Base-by-base conservation (phyloP, 2,329 filamentous ascomycete species). In the Ascochyta pisi region DNA sequence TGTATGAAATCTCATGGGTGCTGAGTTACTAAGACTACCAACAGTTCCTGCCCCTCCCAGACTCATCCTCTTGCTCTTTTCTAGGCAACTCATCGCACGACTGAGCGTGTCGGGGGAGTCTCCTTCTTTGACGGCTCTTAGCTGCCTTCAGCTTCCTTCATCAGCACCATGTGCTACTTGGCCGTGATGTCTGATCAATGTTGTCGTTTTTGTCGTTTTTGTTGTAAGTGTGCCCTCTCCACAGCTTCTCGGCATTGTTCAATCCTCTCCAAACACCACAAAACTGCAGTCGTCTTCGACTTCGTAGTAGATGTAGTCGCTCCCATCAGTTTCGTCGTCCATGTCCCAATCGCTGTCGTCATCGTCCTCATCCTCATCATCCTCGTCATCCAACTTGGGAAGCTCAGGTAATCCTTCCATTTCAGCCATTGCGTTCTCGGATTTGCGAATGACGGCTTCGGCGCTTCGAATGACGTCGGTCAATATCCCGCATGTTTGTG, bases 281-380 rank as follows among this genome's bases (percentile, higher is more conserved):
- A 64, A 69, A 44, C 54, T 66, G 16, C 59, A 49, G 29, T 65
- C 58, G 6, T 66, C 62, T 2, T 65, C 62, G 12, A 56, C 44
- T 23, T 67, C 60, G 31, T 61, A 64, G 33, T 57, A 61, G 13
- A 62, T 50, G 29, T 55, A 56, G 24, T 65, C 59, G 22, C 58
- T 57, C 15, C 54, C 58, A 7, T 52, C 52, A 4, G 35, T 48
- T 23, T 49, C 46, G 13, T 64, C 61, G 3, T 62, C 61, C 47
- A 52, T 22, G 63, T 69, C 67, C 65, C 65, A 68, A 40, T 68
- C 65, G 41, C 58, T 63, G 4, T 67, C 64, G 10, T 57, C 61
- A 13, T 63, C 62, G 15, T 65, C 63, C 3, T 54, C 55, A 6
- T 47, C 45, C 1, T 58, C 54, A 3, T 50, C 35, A 9, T 46